Base-by-base conservation (phyloP, 441 rosid species). In the Euphorbia schlechtendalii region DNA sequence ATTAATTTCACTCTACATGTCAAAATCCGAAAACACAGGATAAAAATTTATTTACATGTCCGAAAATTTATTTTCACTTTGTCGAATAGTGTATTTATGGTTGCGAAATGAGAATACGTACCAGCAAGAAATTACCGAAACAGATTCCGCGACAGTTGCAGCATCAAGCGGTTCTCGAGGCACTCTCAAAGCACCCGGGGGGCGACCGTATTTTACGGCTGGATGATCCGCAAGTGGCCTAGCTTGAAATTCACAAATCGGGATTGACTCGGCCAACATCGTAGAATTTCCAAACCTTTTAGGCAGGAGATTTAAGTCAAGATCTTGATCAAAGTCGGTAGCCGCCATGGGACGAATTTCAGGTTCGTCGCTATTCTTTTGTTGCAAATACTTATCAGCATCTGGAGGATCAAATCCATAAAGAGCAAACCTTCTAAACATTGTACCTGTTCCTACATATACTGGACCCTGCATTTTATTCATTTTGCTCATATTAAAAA, bases 61-160 rank as follows among this genome's bases (percentile, higher is more conserved):
- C n/a, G n/a, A n/a, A n/a, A n/a, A n/a, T n/a, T n/a, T n/a, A n/a
- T n/a, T n/a, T n/a, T n/a, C n/a, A n/a, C n/a, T n/a, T n/a, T n/a
- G n/a, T n/a, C n/a, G n/a, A n/a, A n/a, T n/a, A n/a, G n/a, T n/a
- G n/a, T n/a, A n/a, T n/a, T n/a, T n/a, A n/a, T n/a, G 6, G n/a
- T 32, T 25, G 8, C 27, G 48, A 30, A 14, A n/a, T 40, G 36
- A 36, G 21, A 10, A 51, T 20, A 24, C 5, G n/a, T 75, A 87
- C 98, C 96, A 89, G 69, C 96, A 89, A 60, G 98, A 89, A 68
- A 92, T 92, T 54, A 83, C 96, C 13, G 96, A 83, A 27, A 92
- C 89, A 3, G 96, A 80, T 72, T 92, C 96, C 25, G 94, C 96
- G 1, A 92, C 89, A 0, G 88, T 81, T n/a, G 88, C 67, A 14